Conservation (phyloP, 352 stramenopile species). For the Phytophthora tentaculata region DNA sequence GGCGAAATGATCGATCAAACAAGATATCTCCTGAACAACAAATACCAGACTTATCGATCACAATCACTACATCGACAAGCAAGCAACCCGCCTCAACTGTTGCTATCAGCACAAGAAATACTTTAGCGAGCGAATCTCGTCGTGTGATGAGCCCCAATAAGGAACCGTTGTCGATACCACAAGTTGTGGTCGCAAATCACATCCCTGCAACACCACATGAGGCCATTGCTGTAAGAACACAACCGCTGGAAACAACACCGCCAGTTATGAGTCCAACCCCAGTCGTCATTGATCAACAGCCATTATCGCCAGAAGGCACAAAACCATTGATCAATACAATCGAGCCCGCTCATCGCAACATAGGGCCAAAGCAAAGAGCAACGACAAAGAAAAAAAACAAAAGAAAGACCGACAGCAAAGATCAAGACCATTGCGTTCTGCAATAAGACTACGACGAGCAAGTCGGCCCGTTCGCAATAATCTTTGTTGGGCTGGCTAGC, state of each 20-base stretch:
- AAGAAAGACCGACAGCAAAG: conserved; percentile 15
- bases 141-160: neutral
- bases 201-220: neutral
- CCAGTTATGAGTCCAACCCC: no score
- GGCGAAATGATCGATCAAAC: conserved; percentile 15
- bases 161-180: neutral
- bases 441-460: conserved; percentile 24
- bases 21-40: conserved; percentile 18
- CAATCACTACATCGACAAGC: neutral
- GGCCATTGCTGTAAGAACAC: no score
- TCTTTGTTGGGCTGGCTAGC: no score
- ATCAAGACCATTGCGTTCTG: conserved; percentile 30
- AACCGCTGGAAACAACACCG: no score
- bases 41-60: neutral
- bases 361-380: conserved; percentile 2
- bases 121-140: neutral
- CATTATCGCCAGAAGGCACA: neutral
- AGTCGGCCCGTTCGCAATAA: no score
- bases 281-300: no score
- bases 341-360: neutral
- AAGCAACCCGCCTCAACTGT: neutral
- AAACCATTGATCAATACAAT: neutral
- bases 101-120: neutral
- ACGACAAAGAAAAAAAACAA: conserved; percentile 9
- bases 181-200: neutral